Percentiles rank a stretch among this genome's conserved stretches.
phyloP scores from a whole-genome alignment of 2,329 filamentous ascomycete species.

The Exophiala spinifera region DNA sequence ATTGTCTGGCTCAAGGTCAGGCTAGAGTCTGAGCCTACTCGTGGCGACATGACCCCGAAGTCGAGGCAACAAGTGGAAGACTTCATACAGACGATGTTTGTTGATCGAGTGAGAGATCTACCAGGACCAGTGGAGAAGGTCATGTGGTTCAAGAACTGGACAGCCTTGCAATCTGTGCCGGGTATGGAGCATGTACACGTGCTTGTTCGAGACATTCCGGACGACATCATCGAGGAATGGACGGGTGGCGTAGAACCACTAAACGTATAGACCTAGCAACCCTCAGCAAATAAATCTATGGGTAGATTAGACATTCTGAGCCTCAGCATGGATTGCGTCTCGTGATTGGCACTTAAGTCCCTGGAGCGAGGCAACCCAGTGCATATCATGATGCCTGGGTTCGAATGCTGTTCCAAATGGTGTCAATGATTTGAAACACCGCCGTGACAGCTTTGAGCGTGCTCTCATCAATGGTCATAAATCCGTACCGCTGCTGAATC shows the following conservation, averaged over 20 bases:
- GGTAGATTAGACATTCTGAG: neutral
- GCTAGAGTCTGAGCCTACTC: slow-evolving; percentile 44
- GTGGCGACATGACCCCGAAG: slow-evolving; percentile 51
- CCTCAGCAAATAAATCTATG: neutral
- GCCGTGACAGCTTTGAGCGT: slow-evolving; percentile 79
- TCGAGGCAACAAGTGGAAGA: slow-evolving; percentile 47
- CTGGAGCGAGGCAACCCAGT: no score
- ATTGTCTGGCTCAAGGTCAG: slow-evolving; percentile 57
- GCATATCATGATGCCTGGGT: neutral
- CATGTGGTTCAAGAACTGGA: slow-evolving; percentile 65
- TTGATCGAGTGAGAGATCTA: slow-evolving; percentile 38
- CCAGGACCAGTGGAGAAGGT: slow-evolving; percentile 45
- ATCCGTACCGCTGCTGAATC: slow-evolving; percentile 82
- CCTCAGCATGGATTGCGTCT: no score
- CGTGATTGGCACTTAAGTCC: no score
- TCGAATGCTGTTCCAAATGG: slow-evolving; percentile 60
- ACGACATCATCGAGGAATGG: slow-evolving; percentile 45
- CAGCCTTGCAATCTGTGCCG: slow-evolving; percentile 58
- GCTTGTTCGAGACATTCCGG: slow-evolving; percentile 48
- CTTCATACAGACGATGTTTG: slow-evolving; percentile 52
- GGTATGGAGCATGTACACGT: slow-evolving; percentile 58
- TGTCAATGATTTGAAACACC: slow-evolving; percentile 87
- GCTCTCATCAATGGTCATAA: slow-evolving; percentile 68
- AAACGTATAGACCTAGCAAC: slow-evolving; percentile 6
- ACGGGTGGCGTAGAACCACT: slow-evolving; percentile 34